Evolutionary conservation across 352 stramenopile species (phyloP), one percentile per base, ranked within the genome.

Genomic region (Pythium insidiosum): DNA sequence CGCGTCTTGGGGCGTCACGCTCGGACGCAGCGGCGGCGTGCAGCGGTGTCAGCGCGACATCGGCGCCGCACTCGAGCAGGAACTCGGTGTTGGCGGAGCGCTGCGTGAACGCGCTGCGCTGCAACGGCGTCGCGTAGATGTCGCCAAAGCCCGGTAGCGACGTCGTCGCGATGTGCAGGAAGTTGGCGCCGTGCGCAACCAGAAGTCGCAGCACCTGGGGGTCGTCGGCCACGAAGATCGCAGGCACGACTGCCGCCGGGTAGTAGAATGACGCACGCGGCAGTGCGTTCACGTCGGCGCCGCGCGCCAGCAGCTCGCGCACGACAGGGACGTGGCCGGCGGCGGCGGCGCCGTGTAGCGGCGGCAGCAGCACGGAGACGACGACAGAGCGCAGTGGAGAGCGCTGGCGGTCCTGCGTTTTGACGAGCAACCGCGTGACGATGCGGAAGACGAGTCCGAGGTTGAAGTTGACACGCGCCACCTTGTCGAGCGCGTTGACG

Each of bases 381-480:
- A 81, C 40, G 16, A 82, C 41, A 1, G 56, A 41, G 7, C 71
- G 80, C 6, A 83, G 33, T 22, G 60, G 65, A 6, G 67, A 78
- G 18, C 64, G 63, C 25, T 73, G 41, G 6, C 69, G 68, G 33
- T 87, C 71, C 58, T 87, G 75, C 4, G 73, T 84, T 18, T 62
- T 47, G 13, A 84, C 65, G 39, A 84, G 34, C 38, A 84, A 54
- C 4, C 74, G 69, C 33, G 65, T 85, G 43, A 64, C 61, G 37
- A 83, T 64, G 45, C 86, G 83, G 56, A 88, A 90, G 5, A 86
- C 46, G 12, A 87, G 41, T 0, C 70, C 71, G 16, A 88, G 53
- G 20, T 88, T 91, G 20, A 91, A 88, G 44, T 88, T 87, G 13
- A 88, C 71, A 22, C 75, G 74, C 25, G 71, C 54, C 3, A 91